A percentile compares a stretch with the other conserved stretches of the same genome.
Evolutionary conservation across 2,329 filamentous ascomycete species (phyloP).

Genomic region (Sporothrix humicola): DNA sequence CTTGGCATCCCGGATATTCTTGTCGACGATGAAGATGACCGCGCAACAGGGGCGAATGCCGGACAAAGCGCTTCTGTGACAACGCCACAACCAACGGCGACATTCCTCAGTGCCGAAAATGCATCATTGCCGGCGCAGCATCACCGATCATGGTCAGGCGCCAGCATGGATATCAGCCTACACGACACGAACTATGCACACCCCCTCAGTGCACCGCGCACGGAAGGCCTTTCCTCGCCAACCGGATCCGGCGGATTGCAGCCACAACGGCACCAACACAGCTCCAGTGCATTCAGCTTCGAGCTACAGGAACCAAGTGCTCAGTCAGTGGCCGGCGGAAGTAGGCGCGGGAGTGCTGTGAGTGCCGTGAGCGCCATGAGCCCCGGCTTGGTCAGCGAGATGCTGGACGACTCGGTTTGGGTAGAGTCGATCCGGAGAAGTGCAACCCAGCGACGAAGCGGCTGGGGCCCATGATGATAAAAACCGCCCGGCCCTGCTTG

Average conservation of each 20-base stretch:
- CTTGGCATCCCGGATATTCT: conserved; percentile 88
- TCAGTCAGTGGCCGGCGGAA: conserved; percentile 47
- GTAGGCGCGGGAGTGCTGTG: conserved; percentile 70
- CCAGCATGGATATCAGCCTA: conserved; percentile 52
- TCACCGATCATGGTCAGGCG: conserved; percentile 52
- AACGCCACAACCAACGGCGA: conserved; percentile 39
- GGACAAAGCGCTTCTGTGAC: conserved; percentile 41
- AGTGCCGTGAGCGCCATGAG: conserved; percentile 47
- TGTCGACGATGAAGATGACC: conserved; percentile 76
- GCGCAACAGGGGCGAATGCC: conserved; percentile 39
- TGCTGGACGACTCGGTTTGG: conserved; percentile 90
- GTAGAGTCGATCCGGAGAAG: conserved; percentile 89
- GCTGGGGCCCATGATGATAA: conserved; percentile 35
- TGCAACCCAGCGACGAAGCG: conserved; percentile 67
- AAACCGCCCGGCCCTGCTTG: background rate
- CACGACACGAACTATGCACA: conserved; percentile 54
- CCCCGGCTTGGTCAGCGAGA: conserved; percentile 78
- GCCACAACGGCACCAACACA: conserved; percentile 46
- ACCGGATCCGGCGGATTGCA: conserved; percentile 37
- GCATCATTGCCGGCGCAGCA: conserved; percentile 38
- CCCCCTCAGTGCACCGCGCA: conserved; percentile 60
- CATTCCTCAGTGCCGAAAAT: conserved; percentile 48
- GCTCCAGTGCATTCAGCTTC: conserved; percentile 63
- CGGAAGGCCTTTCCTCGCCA: conserved; percentile 41
- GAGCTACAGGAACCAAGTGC: conserved; percentile 57